phyloP scores from a whole-genome alignment of 768 basidiomycete genomes.

The Tricholoma flavovirens region DNA sequence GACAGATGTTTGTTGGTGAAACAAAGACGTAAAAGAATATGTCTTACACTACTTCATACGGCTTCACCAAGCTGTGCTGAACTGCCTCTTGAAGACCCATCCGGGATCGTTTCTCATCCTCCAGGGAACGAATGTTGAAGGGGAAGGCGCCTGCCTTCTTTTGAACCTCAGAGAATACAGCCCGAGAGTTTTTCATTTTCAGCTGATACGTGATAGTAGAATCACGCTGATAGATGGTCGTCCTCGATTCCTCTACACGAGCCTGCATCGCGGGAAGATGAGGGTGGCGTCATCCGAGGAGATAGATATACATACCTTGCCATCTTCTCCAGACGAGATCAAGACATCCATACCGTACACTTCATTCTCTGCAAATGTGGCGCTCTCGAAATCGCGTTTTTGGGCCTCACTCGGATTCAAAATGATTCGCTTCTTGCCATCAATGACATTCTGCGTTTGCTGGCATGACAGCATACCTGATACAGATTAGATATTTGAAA shows the following conservation, averaged over 20 bases:
- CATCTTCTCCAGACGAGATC: slow-evolving; percentile 82
- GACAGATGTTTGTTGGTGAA: slow-evolving; percentile 2
- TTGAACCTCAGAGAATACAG: slow-evolving; percentile 96
- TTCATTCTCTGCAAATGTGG: slow-evolving; percentile 86
- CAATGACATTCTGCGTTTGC: slow-evolving; percentile 89
- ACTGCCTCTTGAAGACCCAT: slow-evolving; percentile 96
- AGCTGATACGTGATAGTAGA: slow-evolving; percentile 85
- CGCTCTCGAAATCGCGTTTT: slow-evolving; percentile 79
- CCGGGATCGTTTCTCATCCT: slow-evolving; percentile 93
- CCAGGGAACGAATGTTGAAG: slow-evolving; percentile 90
- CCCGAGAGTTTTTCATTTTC: slow-evolving; percentile 96
- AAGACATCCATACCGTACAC: slow-evolving; percentile 94
- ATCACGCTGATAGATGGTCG: slow-evolving; percentile 90
- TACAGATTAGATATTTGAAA: neutral
- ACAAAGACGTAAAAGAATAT: neutral
- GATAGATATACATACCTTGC: slow-evolving; percentile 56
- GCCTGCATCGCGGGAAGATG: slow-evolving; percentile 45
- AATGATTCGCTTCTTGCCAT: slow-evolving; percentile 94
- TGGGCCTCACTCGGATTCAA: slow-evolving; percentile 83
- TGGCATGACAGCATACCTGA: slow-evolving; percentile 93
- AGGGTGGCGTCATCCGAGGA: neutral
- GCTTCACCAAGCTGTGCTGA: slow-evolving; percentile 88
- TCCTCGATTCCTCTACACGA: slow-evolving; percentile 82
- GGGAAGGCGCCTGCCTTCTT: slow-evolving; percentile 98
- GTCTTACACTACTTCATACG: slow-evolving; percentile 89